Percentiles rank a stretch among this genome's conserved stretches.
phyloP scores from a whole-genome alignment of 306 rosid species.

The Ochetophila trinervis region DNA sequence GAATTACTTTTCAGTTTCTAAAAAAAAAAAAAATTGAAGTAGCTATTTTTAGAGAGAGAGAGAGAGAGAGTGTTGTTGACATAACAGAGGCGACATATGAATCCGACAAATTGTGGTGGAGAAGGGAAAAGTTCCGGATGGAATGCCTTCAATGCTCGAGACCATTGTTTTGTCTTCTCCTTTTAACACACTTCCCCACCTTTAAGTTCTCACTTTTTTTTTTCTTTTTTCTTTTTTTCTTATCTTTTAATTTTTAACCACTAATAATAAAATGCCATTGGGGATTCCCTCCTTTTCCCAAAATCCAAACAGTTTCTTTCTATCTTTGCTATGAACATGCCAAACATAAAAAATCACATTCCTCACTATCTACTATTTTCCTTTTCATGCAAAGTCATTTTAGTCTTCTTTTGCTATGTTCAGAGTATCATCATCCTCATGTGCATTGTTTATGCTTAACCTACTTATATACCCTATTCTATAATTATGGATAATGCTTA shows the following conservation, averaged over 20 bases:
- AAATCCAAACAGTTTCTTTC: slow-evolving; percentile 21
- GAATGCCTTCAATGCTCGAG: slow-evolving; percentile 65
- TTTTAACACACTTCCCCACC: slow-evolving; percentile 43
- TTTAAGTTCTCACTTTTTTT: slow-evolving; percentile 31
- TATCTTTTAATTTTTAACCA: slow-evolving; percentile 21
- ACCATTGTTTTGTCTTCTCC: slow-evolving; percentile 42
- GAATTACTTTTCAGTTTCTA: background rate
- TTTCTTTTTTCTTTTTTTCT: background rate
- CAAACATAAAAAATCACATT: background rate
- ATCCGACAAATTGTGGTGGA: slow-evolving; percentile 83
- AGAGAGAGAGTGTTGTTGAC: slow-evolving; percentile 22
- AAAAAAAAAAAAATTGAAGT: background rate
- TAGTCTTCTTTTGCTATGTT: background rate
- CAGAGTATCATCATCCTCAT: background rate
- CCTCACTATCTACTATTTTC: background rate
- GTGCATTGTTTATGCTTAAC: background rate
- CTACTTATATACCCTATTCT: background rate
- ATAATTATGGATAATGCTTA: background rate
- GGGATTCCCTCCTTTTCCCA: slow-evolving; percentile 29
- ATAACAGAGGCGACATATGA: slow-evolving; percentile 34
- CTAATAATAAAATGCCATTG: slow-evolving; percentile 11
- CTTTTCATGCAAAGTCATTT: background rate
- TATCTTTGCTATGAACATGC: slow-evolving; percentile 8
- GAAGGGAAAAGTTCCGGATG: slow-evolving; percentile 45
- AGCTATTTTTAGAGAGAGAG: background rate